Conservation (phyloP, 2,329 filamentous ascomycete genomes). For the Fusarium paranaense region DNA sequence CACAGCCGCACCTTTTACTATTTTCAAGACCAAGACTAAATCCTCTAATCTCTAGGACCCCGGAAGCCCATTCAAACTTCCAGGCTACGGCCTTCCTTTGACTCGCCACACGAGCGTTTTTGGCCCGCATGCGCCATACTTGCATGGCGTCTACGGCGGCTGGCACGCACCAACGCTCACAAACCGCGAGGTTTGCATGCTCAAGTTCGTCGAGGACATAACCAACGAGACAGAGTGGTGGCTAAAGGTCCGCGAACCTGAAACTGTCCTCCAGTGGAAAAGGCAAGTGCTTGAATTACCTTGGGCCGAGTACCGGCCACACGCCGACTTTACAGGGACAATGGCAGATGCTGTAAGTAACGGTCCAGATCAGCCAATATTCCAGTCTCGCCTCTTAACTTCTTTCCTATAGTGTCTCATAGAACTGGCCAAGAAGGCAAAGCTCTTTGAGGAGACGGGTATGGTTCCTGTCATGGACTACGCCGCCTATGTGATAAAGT, state of each 20-base stretch:
- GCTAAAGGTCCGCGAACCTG: slow-evolving; percentile 32
- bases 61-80: not conserved
- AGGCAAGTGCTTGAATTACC: not conserved
- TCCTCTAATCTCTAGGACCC: not conserved
- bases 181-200: slow-evolving; percentile 45
- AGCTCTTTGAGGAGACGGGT: not conserved
- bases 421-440: not conserved
- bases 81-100: not conserved
- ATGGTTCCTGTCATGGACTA: not conserved
- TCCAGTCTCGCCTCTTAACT: not conserved
- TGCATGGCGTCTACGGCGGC: not conserved
- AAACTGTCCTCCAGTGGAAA: slow-evolving; percentile 1
- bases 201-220: slow-evolving; percentile 43
- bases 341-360: not conserved
- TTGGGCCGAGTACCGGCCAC: not conserved
- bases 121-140: not conserved
- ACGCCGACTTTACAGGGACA: not conserved
- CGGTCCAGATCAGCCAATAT: not conserved
- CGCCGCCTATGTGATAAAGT: slow-evolving; percentile 1
- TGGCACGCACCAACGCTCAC: not conserved
- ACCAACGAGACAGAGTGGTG: slow-evolving; percentile 48
- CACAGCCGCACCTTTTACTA: not conserved
- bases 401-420: not conserved
- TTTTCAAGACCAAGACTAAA: not conserved
- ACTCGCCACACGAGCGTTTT: not conserved